Percentiles rank a stretch among this genome's conserved stretches.
These are phyloP conservation scores for Acer campestre DNA, from an alignment of 345 rosid species.

Conservation along the genomic window DNA sequence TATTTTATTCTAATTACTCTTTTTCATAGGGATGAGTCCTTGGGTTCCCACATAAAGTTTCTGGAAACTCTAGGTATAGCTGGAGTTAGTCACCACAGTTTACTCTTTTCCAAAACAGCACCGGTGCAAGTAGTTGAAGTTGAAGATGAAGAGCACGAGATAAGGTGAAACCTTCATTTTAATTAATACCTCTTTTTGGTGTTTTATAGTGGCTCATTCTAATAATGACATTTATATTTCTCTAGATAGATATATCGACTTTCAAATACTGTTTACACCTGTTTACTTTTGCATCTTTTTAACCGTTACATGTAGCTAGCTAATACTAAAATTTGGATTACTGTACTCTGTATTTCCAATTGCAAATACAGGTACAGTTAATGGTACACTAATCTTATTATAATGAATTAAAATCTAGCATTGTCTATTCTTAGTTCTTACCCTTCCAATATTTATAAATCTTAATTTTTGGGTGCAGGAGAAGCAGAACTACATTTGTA, in stretches of 20 bases:
- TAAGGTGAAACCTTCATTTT: conserved; percentile 43
- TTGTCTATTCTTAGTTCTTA: neutral
- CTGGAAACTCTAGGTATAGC: conserved; percentile 82
- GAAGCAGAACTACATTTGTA: conserved; percentile 32
- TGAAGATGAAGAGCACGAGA: conserved; percentile 60
- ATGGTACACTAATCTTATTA: neutral
- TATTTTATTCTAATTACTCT: neutral
- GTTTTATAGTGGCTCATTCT: neutral
- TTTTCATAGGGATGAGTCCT: conserved; percentile 56
- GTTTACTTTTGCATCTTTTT: neutral
- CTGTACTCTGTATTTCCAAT: neutral
- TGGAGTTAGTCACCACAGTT: conserved; percentile 96
- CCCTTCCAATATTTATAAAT: neutral
- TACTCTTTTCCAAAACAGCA: conserved; percentile 87
- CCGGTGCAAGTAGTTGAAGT: conserved; percentile 58
- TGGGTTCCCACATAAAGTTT: conserved; percentile 67
- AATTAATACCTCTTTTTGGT: neutral
- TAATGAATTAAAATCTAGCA: neutral
- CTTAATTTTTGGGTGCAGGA: conserved; percentile 39
- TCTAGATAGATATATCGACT: neutral
- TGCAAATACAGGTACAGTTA: neutral
- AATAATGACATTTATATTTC: neutral
- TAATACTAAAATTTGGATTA: neutral
- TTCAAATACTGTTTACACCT: neutral
- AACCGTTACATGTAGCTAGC: neutral